A percentile compares a stretch with the other conserved stretches of the same genome.
These are phyloP conservation scores for Fistulinella staudtii DNA, from an alignment of 1,284 basidiomycete genomes.

Conservation along the genomic window DNA sequence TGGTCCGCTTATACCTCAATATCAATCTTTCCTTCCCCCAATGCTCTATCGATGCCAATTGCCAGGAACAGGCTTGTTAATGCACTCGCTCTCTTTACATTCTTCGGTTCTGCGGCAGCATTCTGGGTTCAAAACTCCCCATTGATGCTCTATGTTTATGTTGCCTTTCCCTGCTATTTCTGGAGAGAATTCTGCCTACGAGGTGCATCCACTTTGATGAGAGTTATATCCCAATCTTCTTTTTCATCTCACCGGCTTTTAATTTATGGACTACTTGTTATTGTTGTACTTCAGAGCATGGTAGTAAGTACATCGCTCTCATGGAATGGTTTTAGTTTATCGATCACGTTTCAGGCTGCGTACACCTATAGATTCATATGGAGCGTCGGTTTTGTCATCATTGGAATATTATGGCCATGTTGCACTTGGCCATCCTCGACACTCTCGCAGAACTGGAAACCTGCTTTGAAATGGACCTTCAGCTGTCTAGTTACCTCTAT, in stretches of 20 bases:
- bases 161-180: slow-evolving; percentile 73
- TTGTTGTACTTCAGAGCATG: slow-evolving; percentile 60
- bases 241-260: slow-evolving; percentile 21
- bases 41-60: not conserved
- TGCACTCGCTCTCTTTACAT: slow-evolving; percentile 28
- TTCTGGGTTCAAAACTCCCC: slow-evolving; percentile 68
- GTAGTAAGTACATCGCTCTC: slow-evolving; percentile 50
- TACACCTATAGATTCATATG: slow-evolving; percentile 72
- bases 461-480: slow-evolving; percentile 46
- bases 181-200: slow-evolving; percentile 53
- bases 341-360: slow-evolving; percentile 48
- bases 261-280: slow-evolving; percentile 32
- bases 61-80: slow-evolving; percentile 6
- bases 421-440: slow-evolving; percentile 41
- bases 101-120: slow-evolving; percentile 43
- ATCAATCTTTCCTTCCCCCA: slow-evolving; percentile 40
- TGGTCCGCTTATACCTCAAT: slow-evolving; percentile 69
- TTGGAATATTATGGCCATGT: slow-evolving; percentile 70
- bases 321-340: not conserved
- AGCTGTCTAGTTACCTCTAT: slow-evolving; percentile 55
- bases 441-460: slow-evolving; percentile 27
- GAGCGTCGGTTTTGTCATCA: slow-evolving; percentile 62
- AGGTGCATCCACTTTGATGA: slow-evolving; percentile 27
- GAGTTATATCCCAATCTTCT: slow-evolving; percentile 18
- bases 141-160: slow-evolving; percentile 75